Base-by-base conservation (phyloP, 768 basidiomycete genomes). In the Phallus indusiatus region DNA sequence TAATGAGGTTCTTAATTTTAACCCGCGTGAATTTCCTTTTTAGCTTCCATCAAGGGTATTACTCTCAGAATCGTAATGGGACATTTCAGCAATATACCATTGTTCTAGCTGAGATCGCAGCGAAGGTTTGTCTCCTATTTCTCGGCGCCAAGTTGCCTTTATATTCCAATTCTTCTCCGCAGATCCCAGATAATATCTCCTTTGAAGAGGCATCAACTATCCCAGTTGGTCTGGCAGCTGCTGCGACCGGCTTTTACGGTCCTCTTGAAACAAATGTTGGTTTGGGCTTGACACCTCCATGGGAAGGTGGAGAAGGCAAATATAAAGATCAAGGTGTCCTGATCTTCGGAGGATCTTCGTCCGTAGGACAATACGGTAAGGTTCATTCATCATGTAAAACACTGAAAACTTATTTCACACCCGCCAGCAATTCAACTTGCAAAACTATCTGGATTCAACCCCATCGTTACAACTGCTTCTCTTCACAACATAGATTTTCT, bases 281-380 rank as follows among this genome's bases (percentile, higher is more conserved):
- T 53, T 18, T 52, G 17, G 68, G 61, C 0, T 69, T 81, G 55
- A 64, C 68, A 54, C 61, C 75, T 9, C 75, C 78, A 0, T 70
- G 75, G 65, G 63, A 68, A 16, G 69, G 67, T 18, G 72, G 71
- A 57, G 64, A 64, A 21, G 75, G 73, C 46, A 76, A 73, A 50
- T 79, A 80, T 62, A 67, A 67, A 37, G 76, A 71, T 5, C 72
- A 72, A 54, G 74, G 79, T 0, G 72, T 80, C 47, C 59, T 82
- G 34, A 73, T 81, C 55, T 66, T 79, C 17, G 80, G 80, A 34
- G 80, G 80, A 5, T 65, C 74, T 24, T 74, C 74, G 48, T 79
- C 77, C 42, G 76, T 80, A 2, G 80, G 80, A 42, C 78, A 80
- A 71, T 75, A 70, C 33, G 76, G 80, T 76, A 67, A 62, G 72